Evolutionary conservation across 768 basidiomycete genomes (phyloP), one percentile per base, ranked within the genome.

Genomic region (Tylopilus rubrobrunneus): DNA sequence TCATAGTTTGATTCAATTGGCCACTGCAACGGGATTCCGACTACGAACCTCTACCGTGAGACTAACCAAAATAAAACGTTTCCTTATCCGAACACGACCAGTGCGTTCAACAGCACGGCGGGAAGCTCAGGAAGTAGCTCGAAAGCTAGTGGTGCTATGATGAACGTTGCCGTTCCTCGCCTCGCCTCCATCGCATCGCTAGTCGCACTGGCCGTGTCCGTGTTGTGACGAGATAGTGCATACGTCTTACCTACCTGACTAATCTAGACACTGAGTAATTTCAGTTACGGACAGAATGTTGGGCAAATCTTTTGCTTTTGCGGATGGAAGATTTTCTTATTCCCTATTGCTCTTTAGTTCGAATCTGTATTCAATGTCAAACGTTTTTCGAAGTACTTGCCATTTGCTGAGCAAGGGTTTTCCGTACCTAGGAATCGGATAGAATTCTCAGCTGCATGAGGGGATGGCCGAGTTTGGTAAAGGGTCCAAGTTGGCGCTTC

Each of bases 1-100:
- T 25, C 45, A 17, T 55, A 86, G 83, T 75, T 89, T 56, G 77
- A 86, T 72, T 76, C 90, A 39, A 88, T 98, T 66, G 88, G 91
- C 28, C 62, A 82, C 53, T 98, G 96, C 78, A 76, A 79, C 52
- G 79, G 78, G 48, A 78, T 84, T 61, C 79, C 83, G 7, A 62
- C 78, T 21, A 71, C 74, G 31, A 81, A 96, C 66, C 74, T 94
- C 40, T 98, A 97, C 74, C 74, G 85, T 45, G 95, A 98, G 75
- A 89, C 86, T 27, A 91, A 83, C 59, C 74, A 74, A 54, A 94
- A 95, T 70, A 64, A 61, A 21, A 73, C 84, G 0, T 89, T 88
- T 80, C 85, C 84, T 19, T 79, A 74, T 55, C 44, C 68, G 43
- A 76, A 79, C 55, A 68, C 71, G 47, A 69, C 68, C 1, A 7